These are phyloP conservation scores for Isoetes engelmannii DNA, from an alignment of 83 land plant genomes.

Conservation along the genomic window DNA sequence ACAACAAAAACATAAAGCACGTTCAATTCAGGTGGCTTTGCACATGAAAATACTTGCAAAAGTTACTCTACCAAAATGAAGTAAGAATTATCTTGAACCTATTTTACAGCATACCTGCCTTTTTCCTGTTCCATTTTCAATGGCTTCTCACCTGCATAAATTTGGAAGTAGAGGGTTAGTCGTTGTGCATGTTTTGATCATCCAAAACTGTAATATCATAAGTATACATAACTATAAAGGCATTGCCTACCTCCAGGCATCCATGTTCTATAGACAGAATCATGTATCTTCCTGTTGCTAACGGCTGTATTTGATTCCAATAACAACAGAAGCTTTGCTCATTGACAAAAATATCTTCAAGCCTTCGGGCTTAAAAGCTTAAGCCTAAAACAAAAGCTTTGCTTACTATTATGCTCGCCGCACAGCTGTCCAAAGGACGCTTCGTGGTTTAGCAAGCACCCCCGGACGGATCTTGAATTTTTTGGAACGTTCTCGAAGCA, in stretches of 20 bases:
- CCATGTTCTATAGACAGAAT: conserved; percentile 65
- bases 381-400: too few relatives aligned
- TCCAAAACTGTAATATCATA: not conserved
- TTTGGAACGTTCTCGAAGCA: too few relatives aligned
- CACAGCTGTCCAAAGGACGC: too few relatives aligned
- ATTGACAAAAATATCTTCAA: too few relatives aligned
- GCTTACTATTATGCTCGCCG: too few relatives aligned
- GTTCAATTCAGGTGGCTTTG: too few relatives aligned
- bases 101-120: conserved; percentile 49
- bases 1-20: not conserved
- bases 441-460: too few relatives aligned
- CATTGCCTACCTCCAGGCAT: conserved; percentile 50
- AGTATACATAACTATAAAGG: not conserved
- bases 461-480: too few relatives aligned
- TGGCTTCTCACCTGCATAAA: conserved; percentile 46
- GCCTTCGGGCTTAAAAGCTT: too few relatives aligned
- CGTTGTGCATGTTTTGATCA: not conserved
- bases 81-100: not conserved
- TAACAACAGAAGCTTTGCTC: conserved; percentile 54
- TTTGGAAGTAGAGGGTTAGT: not conserved
- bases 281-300: conserved; percentile 65
- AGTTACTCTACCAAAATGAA: conserved; percentile 40
- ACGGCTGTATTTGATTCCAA: conserved; percentile 86
- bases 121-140: conserved; percentile 54
- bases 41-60: too few relatives aligned